Base-by-base conservation (phyloP, 1,139 yeast genomes). In the Saccharomyces pastorianus region DNA sequence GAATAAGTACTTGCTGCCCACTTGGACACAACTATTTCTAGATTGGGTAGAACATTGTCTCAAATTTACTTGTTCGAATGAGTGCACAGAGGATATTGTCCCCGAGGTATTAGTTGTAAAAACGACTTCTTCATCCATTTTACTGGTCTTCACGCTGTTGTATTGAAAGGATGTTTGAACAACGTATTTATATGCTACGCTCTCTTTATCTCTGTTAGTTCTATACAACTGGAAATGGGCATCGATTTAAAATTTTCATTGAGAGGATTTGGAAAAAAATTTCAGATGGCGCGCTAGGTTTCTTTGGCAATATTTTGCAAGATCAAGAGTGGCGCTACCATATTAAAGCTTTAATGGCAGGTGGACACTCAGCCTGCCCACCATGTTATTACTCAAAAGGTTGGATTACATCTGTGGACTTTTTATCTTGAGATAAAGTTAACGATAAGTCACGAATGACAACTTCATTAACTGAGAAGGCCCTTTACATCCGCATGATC, bases 1-100 rank as follows among this genome's bases (percentile, higher is more conserved):
- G 56, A 87, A 77, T 20, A 83, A 69, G 52, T 80, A 72, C 56
- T 77, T 77, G 8, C 77, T 51, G 9, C 65, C 65, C 2, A 67
- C 66, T 26, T 55, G 56, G 20, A 65, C 67, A 1, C 82, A 75
- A 11, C 84, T 83, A 60, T 79, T 71, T 41, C 61, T 61, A 1
- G 77, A 71, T 52, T 78, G 73, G 3, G 70, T 64, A 11, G 66
- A 52, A 57, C 70, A 66, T 55, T 67, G 70, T 55, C 67, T 63
- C 48, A 67, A 54, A 54, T 57, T 63, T 2, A 67, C 55, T 51
- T 66, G 71, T 31, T 64, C 69, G 34, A 58, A 58, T n/a, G 70
- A 64, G 52, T 67, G 68, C 11, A 68, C 50, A 50, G 59, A 58
- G 11, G 65, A 58, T 8, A 65, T 62, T 11, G 68, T 58, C 23